phyloP scores from a whole-genome alignment of 2,329 filamentous ascomycete species.

The Passalora sequoiae region DNA sequence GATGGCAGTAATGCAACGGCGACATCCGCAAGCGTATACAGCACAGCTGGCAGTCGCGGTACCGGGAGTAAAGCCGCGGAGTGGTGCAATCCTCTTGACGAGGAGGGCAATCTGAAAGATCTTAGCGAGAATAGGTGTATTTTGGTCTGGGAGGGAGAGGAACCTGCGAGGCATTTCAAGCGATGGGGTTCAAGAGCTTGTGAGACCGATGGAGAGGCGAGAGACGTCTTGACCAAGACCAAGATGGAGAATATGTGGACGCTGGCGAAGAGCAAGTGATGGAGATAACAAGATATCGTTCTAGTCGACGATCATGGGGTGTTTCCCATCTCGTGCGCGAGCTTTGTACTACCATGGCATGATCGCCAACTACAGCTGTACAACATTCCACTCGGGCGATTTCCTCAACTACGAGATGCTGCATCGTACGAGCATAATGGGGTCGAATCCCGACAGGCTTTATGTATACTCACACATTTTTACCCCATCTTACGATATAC shows the following conservation, averaged over 20 bases:
- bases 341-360: too few species aligned
- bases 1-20: conserved; percentile 20
- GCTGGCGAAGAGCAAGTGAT: conserved; percentile 62
- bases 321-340: too few species aligned
- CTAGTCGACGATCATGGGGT: too few species aligned
- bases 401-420: too few species aligned
- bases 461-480: too few species aligned
- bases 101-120: conserved; percentile 72
- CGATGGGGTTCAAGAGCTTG: conserved; percentile 89
- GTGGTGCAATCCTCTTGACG: conserved; percentile 77
- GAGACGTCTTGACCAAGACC: conserved; percentile 68
- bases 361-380: too few species aligned
- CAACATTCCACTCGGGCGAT: too few species aligned
- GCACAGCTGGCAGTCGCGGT: conserved; percentile 23
- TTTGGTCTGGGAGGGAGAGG: conserved; percentile 85
- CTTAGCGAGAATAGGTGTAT: conserved; percentile 75
- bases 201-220: conserved; percentile 84
- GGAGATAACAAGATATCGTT: too few species aligned
- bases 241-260: conserved; percentile 98
- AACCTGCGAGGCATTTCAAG: conserved; percentile 72
- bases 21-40: background rate
- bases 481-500: too few species aligned
- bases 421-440: too few species aligned
- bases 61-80: conserved; percentile 55
- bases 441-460: too few species aligned